phyloP scores from a whole-genome alignment of 345 rosid species.

The Hibiscus syriacus region DNA sequence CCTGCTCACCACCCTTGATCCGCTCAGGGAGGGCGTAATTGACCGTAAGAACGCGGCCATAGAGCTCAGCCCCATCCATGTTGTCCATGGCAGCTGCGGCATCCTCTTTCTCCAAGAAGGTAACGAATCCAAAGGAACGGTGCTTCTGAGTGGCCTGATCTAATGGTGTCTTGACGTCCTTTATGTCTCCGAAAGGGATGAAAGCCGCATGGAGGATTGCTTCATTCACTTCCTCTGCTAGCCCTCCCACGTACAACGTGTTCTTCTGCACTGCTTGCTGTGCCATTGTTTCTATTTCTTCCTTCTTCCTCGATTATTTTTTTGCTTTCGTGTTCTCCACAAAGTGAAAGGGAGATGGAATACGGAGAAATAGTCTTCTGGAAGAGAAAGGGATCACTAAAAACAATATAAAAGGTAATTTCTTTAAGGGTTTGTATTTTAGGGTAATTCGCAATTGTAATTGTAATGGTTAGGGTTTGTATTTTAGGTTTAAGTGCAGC shows the following conservation, averaged over 20 bases:
- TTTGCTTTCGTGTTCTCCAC: background rate
- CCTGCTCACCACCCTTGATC: slow-evolving; percentile 98
- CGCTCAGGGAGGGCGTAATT: slow-evolving; percentile 93
- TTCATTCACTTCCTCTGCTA: slow-evolving; percentile 96
- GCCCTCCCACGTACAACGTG: slow-evolving; percentile 90
- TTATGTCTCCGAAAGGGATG: slow-evolving; percentile 95
- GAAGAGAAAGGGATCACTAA: no score
- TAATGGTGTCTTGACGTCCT: slow-evolving; percentile 91
- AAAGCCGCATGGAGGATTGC: slow-evolving; percentile 86
- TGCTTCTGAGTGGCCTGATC: slow-evolving; percentile 99
- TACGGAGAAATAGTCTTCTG: no score
- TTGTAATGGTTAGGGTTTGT: no score
- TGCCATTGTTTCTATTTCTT: slow-evolving; percentile 24
- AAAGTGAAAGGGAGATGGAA: no score
- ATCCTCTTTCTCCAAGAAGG: slow-evolving; percentile 84
- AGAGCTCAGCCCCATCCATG: slow-evolving; percentile 96
- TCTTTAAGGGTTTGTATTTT: no score
- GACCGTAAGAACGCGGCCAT: slow-evolving; percentile 97
- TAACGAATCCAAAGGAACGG: slow-evolving; percentile 95
- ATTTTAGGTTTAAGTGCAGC: no score
- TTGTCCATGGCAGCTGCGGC: slow-evolving; percentile 94
- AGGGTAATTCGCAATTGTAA: no score
- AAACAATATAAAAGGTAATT: no score
- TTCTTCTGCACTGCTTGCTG: slow-evolving; percentile 85
- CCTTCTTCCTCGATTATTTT: background rate